These are phyloP conservation scores for Aureobasidium pullulans DNA, from an alignment of 2,329 filamentous ascomycete species.

Conservation along the genomic window DNA sequence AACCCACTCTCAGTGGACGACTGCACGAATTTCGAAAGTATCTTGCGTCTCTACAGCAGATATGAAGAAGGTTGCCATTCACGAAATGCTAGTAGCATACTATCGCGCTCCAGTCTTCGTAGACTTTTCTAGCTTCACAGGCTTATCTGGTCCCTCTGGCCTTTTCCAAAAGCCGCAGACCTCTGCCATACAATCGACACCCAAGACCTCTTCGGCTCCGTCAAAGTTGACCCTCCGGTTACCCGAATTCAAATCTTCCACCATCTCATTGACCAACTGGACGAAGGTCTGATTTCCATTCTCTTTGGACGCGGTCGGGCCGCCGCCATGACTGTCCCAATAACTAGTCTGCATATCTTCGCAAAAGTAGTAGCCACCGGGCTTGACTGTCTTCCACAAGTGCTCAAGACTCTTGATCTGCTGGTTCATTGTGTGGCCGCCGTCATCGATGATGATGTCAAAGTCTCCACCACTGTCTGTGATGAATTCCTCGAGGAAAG, in stretches of 20 bases:
- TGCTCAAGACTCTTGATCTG: conserved; percentile 30
- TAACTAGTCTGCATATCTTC: conserved; percentile 24
- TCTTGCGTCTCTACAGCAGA: too few relatives aligned
- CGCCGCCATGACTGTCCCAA: conserved; percentile 21
- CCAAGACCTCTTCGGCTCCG: conserved; percentile 9
- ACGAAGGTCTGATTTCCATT: conserved; percentile 20
- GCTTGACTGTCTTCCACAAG: conserved; percentile 32
- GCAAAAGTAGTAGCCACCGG: conserved; percentile 26
- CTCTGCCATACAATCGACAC: conserved; percentile 17
- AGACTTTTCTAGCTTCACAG: background rate
- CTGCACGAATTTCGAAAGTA: too few relatives aligned
- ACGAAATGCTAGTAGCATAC: too few relatives aligned
- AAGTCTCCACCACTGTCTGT: conserved; percentile 29
- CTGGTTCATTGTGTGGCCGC: conserved; percentile 33
- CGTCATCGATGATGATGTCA: conserved; percentile 37
- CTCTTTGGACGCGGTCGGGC: conserved; percentile 12
- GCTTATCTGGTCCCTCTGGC: conserved; percentile 6
- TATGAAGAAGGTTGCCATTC: too few relatives aligned
- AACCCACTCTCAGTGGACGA: too few relatives aligned
- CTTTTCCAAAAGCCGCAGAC: conserved; percentile 16
- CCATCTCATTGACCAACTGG: conserved; percentile 21
- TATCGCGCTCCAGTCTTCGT: background rate
- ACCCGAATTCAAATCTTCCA: conserved; percentile 20
- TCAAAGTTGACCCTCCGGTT: conserved; percentile 10
- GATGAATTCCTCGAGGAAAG: conserved; percentile 32